Evolutionary conservation across 805 yeast genomes (phyloP).

Genomic region (Ogataea corticis): DNA sequence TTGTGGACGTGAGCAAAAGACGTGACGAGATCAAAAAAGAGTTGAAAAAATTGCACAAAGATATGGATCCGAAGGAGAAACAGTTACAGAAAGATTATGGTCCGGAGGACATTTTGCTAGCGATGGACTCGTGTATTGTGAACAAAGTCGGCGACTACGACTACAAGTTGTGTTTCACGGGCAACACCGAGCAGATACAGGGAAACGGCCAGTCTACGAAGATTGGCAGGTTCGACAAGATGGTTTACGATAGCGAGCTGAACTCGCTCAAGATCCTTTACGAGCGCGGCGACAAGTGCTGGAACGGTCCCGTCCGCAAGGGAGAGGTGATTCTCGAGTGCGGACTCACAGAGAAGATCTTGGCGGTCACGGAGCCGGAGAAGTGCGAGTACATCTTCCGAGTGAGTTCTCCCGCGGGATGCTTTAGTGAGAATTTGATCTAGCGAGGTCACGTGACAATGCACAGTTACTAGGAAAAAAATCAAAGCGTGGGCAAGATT

Average conservation of each 20-base stretch:
- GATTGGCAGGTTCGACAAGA: slow-evolving; percentile 47
- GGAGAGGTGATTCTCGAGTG: slow-evolving; percentile 67
- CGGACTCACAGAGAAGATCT: slow-evolving; percentile 54
- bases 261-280: slow-evolving; percentile 35
- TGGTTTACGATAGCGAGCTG: slow-evolving; percentile 14
- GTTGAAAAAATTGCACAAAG: slow-evolving; percentile 23
- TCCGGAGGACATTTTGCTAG: slow-evolving; percentile 61
- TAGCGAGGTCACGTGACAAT: neutral
- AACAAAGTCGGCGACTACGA: slow-evolving; percentile 66
- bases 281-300: slow-evolving; percentile 73
- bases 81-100: slow-evolving; percentile 45
- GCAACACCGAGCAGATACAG: slow-evolving; percentile 54
- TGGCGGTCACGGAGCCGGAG: slow-evolving; percentile 83
- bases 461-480: too few relatives aligned
- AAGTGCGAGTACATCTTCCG: slow-evolving; percentile 74
- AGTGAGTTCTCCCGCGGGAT: slow-evolving; percentile 48
- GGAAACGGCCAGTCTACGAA: slow-evolving; percentile 46
- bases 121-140: slow-evolving; percentile 47
- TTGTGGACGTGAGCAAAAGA: slow-evolving; percentile 8
- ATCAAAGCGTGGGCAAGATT: too few relatives aligned
- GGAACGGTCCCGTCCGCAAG: slow-evolving; percentile 90
- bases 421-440: slow-evolving; percentile 30
- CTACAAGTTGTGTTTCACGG: slow-evolving; percentile 62
- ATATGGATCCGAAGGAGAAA: slow-evolving; percentile 12
- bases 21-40: slow-evolving; percentile 19